A percentile compares a stretch with the other conserved stretches of the same genome.
phyloP scores from a whole-genome alignment of 2,329 filamentous ascomycete species.

The Clonostachys chloroleuca region DNA sequence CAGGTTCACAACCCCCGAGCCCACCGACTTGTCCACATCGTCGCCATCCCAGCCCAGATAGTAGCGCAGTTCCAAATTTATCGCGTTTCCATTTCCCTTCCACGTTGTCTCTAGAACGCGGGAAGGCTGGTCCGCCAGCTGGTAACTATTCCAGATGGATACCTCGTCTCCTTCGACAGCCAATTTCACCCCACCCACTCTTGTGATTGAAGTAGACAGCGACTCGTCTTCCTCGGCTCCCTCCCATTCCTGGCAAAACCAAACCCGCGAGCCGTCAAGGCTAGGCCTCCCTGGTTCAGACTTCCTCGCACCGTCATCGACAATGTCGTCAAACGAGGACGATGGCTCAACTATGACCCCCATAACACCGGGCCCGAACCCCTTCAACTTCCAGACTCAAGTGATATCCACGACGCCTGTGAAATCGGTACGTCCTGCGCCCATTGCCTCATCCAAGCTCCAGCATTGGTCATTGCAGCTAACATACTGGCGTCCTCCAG shows the following conservation, averaged over 20 bases:
- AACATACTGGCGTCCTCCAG: constrained; percentile 32
- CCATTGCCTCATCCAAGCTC: no score
- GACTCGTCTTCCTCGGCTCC: background rate
- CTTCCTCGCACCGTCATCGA: constrained; percentile 16
- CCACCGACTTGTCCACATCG: no score
- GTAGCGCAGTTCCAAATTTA: no score
- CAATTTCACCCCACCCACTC: constrained; percentile 1
- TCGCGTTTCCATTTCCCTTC: no score
- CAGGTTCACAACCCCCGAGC: no score
- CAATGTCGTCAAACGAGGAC: constrained; percentile 13
- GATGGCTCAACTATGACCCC: constrained; percentile 9
- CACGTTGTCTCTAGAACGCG: no score
- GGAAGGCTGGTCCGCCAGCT: no score
- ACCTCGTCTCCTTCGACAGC: background rate
- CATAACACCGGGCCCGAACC: constrained; percentile 44
- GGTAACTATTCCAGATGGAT: constrained; percentile 2
- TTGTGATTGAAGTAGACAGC: background rate
- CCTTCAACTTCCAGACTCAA: constrained; percentile 93
- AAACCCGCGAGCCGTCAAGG: background rate
- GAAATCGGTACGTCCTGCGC: constrained; percentile 59
- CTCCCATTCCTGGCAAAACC: background rate
- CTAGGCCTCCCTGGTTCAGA: background rate
- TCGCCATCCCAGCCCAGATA: background rate
- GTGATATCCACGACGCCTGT: constrained; percentile 70
- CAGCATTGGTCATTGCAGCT: background rate